Evolutionary conservation across 2,329 filamentous ascomycete genomes (phyloP).

Genomic region (Trichoderma guizhouense): DNA sequence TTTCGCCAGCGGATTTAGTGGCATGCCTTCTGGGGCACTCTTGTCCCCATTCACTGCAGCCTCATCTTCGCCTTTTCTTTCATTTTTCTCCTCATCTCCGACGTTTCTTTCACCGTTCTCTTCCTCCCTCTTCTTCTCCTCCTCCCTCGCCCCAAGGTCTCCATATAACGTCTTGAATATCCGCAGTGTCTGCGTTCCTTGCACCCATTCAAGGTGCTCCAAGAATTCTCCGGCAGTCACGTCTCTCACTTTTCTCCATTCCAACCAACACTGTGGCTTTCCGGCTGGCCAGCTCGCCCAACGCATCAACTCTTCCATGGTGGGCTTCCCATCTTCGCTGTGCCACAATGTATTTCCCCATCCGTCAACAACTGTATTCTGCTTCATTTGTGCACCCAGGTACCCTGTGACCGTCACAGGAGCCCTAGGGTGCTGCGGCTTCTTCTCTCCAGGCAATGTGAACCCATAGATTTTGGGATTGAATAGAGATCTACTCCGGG

Average conservation of each 20-base stretch:
- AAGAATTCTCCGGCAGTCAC: background rate
- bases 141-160: background rate
- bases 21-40: background rate
- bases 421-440: background rate
- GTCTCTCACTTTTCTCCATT: slow-evolving; percentile 27
- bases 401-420: slow-evolving; percentile 20
- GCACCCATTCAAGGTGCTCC: background rate
- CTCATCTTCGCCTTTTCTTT: background rate
- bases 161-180: background rate
- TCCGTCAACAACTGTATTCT: slow-evolving; percentile 23
- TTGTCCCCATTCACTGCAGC: background rate
- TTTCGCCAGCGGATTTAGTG: background rate
- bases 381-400: slow-evolving; percentile 22
- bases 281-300: slow-evolving; percentile 25
- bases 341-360: slow-evolving; percentile 27
- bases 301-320: slow-evolving; percentile 23
- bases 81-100: background rate
- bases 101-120: background rate
- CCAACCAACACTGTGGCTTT: slow-evolving; percentile 26
- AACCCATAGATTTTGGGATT: background rate
- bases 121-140: background rate
- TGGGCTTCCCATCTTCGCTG: slow-evolving; percentile 13
- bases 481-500: background rate
- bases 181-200: background rate
- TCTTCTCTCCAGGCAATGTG: background rate